A percentile compares a stretch with the other conserved stretches of the same genome.
phyloP scores from a whole-genome alignment of 208 protist genomes.

The Leishmania mexicana region DNA sequence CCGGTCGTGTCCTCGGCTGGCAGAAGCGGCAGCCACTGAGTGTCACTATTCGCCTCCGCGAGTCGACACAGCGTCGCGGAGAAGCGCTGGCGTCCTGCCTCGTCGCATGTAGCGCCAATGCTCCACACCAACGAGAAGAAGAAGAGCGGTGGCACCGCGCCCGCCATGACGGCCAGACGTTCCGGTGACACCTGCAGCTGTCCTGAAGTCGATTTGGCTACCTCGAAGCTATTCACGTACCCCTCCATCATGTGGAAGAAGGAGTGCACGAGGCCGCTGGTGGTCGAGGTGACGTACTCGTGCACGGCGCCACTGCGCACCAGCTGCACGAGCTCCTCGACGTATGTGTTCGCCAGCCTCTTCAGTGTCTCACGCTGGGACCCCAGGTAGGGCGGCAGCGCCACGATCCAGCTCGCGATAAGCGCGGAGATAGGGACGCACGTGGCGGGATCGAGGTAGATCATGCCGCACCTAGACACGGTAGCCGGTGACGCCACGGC shows the following conservation, averaged over 20 bases:
- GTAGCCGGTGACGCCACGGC: constrained; percentile 97
- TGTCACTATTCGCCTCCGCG: constrained; percentile 52
- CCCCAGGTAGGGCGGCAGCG: constrained; percentile 82
- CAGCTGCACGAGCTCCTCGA: constrained; percentile 84
- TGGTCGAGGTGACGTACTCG: constrained; percentile 95
- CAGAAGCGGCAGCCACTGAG: constrained; percentile 40
- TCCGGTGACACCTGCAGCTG: constrained; percentile 39
- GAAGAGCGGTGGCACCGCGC: constrained; percentile 89
- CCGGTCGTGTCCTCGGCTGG: background rate
- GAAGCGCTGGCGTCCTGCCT: constrained; percentile 89
- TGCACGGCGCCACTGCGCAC: constrained; percentile 69
- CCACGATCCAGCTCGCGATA: constrained; percentile 86
- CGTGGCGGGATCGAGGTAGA: constrained; percentile 96
- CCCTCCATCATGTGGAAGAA: constrained; percentile 95
- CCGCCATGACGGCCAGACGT: constrained; percentile 49
- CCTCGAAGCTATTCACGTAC: constrained; percentile 78
- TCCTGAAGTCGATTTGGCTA: constrained; percentile 17
- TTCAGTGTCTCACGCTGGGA: constrained; percentile 59
- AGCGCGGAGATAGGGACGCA: constrained; percentile 77
- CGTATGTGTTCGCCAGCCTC: constrained; percentile 76
- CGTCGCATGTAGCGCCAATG: constrained; percentile 94
- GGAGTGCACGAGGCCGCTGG: constrained; percentile 91
- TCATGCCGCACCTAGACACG: constrained; percentile 98
- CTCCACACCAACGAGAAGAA: constrained; percentile 97
- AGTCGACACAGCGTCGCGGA: constrained; percentile 78